Percentiles rank a stretch among this genome's conserved stretches.
phyloP scores from a whole-genome alignment of 768 basidiomycete species.

The Amylocystis lapponica region DNA sequence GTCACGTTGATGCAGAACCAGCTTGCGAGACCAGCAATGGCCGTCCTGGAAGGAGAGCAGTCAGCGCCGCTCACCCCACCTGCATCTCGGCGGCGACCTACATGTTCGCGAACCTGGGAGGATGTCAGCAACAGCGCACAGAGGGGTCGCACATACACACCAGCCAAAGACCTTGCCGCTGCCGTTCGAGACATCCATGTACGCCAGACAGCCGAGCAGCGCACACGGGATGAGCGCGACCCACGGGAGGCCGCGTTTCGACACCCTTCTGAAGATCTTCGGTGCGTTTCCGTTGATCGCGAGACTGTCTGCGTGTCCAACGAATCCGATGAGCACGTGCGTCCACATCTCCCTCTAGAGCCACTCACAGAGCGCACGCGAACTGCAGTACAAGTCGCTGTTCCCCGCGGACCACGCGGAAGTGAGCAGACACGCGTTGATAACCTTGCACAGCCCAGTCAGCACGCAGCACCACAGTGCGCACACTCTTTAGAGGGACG shows the following conservation, averaged over 20 bases:
- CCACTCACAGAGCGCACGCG: conserved; percentile 32
- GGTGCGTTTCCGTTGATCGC: conserved; percentile 50
- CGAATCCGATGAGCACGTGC: background rate
- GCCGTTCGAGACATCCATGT: conserved; percentile 31
- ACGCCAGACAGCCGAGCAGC: conserved; percentile 33
- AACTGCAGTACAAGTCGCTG: conserved; percentile 35
- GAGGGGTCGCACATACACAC: conserved; percentile 20
- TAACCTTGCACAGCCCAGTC: conserved; percentile 15
- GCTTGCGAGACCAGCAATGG: conserved; percentile 36
- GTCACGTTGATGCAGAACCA: conserved; percentile 42
- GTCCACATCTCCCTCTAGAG: background rate
- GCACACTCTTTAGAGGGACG: conserved; percentile 4
- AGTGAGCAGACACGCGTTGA: conserved; percentile 24
- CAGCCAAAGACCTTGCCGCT: conserved; percentile 38
- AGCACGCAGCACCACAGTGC: too few relatives aligned
- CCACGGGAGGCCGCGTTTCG: conserved; percentile 38
- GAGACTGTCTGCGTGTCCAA: conserved; percentile 39
- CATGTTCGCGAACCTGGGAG: conserved; percentile 19
- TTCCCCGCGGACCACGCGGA: conserved; percentile 37
- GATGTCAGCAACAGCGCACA: background rate
- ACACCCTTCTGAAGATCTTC: conserved; percentile 38
- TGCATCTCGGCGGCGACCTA: conserved; percentile 1
- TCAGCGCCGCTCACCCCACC: background rate
- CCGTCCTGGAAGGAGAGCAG: conserved; percentile 15
- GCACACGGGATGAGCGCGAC: conserved; percentile 28